These are phyloP conservation scores for Trametes cinnabarina DNA, from an alignment of 768 basidiomycete genomes.

Conservation along the genomic window DNA sequence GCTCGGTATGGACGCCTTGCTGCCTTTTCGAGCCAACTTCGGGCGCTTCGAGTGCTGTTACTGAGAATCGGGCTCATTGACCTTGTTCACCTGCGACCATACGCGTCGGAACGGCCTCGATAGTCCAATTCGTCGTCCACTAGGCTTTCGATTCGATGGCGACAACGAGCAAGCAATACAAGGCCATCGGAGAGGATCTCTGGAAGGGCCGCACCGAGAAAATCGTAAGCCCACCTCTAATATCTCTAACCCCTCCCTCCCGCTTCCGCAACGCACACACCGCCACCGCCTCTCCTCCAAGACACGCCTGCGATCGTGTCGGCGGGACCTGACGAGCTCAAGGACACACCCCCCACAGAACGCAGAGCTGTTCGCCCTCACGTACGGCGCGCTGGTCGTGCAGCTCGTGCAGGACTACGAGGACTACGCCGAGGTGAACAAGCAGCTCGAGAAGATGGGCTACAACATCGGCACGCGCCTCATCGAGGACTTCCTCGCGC, in stretches of 20 bases:
- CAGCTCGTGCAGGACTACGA: conserved; percentile 99
- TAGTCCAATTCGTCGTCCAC: not conserved
- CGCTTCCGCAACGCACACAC: not conserved
- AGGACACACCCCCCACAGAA: conserved; percentile 54
- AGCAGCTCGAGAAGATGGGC: conserved; percentile 98
- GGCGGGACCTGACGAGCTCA: conserved; percentile 8
- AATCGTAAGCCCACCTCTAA: conserved; percentile 58
- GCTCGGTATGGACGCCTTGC: not conserved
- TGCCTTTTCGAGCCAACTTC: too few relatives aligned
- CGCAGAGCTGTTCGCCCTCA: conserved; percentile 94
- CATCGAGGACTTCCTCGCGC: conserved; percentile 96
- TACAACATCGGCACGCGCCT: conserved; percentile 96
- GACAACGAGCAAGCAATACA: conserved; percentile 79
- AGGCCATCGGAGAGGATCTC: conserved; percentile 87
- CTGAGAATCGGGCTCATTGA: too few relatives aligned
- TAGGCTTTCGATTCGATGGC: conserved; percentile 48
- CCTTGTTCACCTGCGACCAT: too few relatives aligned
- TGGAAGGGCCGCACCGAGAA: conserved; percentile 96
- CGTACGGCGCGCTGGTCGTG: conserved; percentile 96
- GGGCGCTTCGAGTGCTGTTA: too few relatives aligned
- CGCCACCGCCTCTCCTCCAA: not conserved
- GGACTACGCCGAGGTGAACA: conserved; percentile 92
- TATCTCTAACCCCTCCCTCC: not conserved
- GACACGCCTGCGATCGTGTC: not conserved
- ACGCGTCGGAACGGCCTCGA: not conserved